A percentile compares a stretch with the other conserved stretches of the same genome.
Conservation (phyloP, 140 eudicot genomes). For the Erigeron philadelphicus region DNA sequence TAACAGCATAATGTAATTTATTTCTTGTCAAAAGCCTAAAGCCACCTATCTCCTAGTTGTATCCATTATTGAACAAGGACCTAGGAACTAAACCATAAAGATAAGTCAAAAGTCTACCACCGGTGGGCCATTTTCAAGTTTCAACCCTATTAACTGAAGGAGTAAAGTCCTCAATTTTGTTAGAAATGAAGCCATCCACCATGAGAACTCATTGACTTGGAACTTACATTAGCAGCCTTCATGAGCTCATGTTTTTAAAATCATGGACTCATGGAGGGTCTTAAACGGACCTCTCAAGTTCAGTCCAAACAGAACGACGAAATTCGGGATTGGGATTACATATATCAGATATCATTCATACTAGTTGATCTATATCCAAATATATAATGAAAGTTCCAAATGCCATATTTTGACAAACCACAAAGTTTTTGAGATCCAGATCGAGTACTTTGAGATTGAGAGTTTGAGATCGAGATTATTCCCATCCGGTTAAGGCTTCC, state of each 20-base stretch:
- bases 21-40: neutral
- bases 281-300: neutral
- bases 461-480: no score
- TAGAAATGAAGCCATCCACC: no score
- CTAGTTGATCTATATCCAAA: neutral
- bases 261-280: neutral
- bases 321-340: neutral
- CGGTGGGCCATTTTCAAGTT: no score
- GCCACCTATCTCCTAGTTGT: neutral
- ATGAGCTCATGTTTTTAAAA: no score
- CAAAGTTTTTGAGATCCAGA: no score
- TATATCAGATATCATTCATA: neutral
- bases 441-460: no score
- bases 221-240: neutral
- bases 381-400: slow-evolving; percentile 1
- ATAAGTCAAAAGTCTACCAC: neutral
- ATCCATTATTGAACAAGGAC: neutral
- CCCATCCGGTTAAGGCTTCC: no score
- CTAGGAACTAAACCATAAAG: neutral
- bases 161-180: no score
- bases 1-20: neutral
- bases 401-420: neutral
- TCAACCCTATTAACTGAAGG: no score
- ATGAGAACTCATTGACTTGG: no score
- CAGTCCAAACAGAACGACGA: neutral